These are phyloP conservation scores for Apocynum venetum DNA, from an alignment of 257 asterid species.

Conservation along the genomic window DNA sequence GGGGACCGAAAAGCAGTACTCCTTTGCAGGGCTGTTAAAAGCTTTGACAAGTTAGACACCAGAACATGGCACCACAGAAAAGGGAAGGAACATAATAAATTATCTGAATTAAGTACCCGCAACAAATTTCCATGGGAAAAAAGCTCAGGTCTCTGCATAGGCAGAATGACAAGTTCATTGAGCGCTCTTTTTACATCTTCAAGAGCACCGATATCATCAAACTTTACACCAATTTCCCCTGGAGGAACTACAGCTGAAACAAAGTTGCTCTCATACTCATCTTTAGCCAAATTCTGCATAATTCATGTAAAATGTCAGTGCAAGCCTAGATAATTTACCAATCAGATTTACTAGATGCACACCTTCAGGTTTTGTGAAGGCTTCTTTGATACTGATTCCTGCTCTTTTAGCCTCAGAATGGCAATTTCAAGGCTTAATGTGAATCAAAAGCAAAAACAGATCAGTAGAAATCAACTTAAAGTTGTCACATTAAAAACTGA, in stretches of 20 bases:
- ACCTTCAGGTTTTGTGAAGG: conserved; percentile 89
- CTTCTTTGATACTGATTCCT: conserved; percentile 67
- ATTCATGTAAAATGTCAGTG: conserved; percentile 15
- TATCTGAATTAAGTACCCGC: conserved; percentile 47
- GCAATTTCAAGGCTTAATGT: conserved; percentile 76
- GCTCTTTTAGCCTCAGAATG: conserved; percentile 76
- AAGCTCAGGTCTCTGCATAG: conserved; percentile 97
- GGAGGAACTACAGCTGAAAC: conserved; percentile 96
- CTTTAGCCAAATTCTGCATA: conserved; percentile 87
- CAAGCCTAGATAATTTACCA: conserved; percentile 11
- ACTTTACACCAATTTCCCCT: conserved; percentile 92
- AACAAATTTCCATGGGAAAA: conserved; percentile 90
- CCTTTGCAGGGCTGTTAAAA: conserved; percentile 96
- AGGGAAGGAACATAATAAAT: not conserved
- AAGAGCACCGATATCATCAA: conserved; percentile 97
- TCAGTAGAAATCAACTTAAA: conserved; percentile 20
- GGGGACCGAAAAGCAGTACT: conserved; percentile 95
- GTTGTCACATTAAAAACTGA: conserved; percentile 11
- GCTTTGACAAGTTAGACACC: conserved; percentile 1
- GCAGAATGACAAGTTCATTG: conserved; percentile 94
- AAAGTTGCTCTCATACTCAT: conserved; percentile 95
- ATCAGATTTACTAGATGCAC: conserved; percentile 15
- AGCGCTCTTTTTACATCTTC: conserved; percentile 90
- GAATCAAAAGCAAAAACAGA: conserved; percentile 13
- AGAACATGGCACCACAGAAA: conserved; percentile 2